A percentile compares a stretch with the other conserved stretches of the same genome.
Evolutionary conservation across 371 early-diverging fungal species (phyloP).

Genomic region (Syncephalastrum monosporum): DNA sequence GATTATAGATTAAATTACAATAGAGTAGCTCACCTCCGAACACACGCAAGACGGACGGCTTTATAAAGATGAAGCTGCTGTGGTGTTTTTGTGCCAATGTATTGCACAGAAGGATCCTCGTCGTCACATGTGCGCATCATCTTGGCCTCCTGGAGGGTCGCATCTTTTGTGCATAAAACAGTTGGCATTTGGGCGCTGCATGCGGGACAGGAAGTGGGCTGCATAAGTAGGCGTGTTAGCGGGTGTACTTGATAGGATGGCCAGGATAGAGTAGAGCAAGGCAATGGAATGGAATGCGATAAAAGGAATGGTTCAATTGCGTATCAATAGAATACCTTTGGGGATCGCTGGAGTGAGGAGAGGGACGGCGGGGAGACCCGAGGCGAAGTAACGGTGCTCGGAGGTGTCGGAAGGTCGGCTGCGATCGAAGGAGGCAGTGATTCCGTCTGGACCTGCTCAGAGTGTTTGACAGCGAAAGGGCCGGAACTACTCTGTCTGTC

Average conservation of each 20-base stretch:
- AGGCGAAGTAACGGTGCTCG: constrained; percentile 9
- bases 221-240: background rate
- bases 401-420: constrained; percentile 19
- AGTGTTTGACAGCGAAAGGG: no score
- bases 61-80: constrained; percentile 51
- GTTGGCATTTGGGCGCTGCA: constrained; percentile 48
- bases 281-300: no score
- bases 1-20: no score
- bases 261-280: no score
- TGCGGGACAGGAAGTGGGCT: constrained; percentile 35
- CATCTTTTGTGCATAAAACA: constrained; percentile 21
- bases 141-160: constrained; percentile 29
- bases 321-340: constrained; percentile 6
- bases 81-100: constrained; percentile 53
- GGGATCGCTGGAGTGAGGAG: constrained; percentile 10
- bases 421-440: constrained; percentile 15
- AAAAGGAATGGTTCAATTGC: background rate
- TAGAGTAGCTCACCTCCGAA: constrained; percentile 45
- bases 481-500: no score
- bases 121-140: constrained; percentile 45
- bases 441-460: constrained; percentile 1
- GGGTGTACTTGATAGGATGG: no score
- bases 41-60: constrained; percentile 58
- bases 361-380: constrained; percentile 13
- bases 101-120: constrained; percentile 43